Evolutionary conservation across 257 asterid genomes (phyloP).

Genomic region (Galeopsis tetrahit): DNA sequence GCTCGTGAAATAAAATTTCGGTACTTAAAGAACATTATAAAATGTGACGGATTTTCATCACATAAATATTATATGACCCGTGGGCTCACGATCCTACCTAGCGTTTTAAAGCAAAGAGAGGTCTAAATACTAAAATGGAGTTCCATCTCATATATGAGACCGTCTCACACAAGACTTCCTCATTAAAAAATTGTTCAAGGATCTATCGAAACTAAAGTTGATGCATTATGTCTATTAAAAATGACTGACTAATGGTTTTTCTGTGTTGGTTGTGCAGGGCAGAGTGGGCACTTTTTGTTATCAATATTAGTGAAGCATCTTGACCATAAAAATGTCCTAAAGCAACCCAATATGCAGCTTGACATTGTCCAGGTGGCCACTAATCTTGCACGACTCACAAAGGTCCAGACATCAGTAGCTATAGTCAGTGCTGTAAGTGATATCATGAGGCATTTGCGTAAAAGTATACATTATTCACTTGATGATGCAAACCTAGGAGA

Average conservation of each 20-base stretch:
- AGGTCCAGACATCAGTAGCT: slow-evolving; percentile 71
- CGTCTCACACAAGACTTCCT: no score
- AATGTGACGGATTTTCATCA: no score
- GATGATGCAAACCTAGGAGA: slow-evolving; percentile 81
- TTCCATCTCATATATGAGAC: no score
- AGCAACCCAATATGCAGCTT: slow-evolving; percentile 89
- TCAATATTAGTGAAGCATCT: slow-evolving; percentile 91
- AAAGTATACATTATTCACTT: slow-evolving; percentile 80
- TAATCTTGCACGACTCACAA: slow-evolving; percentile 72
- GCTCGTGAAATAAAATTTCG: no score
- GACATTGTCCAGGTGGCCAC: slow-evolving; percentile 81
- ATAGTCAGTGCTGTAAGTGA: slow-evolving; percentile 87
- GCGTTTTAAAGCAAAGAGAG: no score
- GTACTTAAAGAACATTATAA: no score
- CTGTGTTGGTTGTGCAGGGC: slow-evolving; percentile 57
- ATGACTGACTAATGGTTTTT: background rate
- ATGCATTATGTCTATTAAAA: background rate
- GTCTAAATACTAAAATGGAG: no score
- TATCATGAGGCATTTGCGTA: slow-evolving; percentile 91
- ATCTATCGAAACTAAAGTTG: no score
- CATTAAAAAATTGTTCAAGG: no score
- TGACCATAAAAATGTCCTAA: slow-evolving; percentile 85
- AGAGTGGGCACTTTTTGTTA: slow-evolving; percentile 78
- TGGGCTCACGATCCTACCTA: no score
- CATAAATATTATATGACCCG: no score